A percentile compares a stretch with the other conserved stretches of the same genome.
phyloP scores from a whole-genome alignment of 345 rosid genomes.

The Gossypium thurberi region DNA sequence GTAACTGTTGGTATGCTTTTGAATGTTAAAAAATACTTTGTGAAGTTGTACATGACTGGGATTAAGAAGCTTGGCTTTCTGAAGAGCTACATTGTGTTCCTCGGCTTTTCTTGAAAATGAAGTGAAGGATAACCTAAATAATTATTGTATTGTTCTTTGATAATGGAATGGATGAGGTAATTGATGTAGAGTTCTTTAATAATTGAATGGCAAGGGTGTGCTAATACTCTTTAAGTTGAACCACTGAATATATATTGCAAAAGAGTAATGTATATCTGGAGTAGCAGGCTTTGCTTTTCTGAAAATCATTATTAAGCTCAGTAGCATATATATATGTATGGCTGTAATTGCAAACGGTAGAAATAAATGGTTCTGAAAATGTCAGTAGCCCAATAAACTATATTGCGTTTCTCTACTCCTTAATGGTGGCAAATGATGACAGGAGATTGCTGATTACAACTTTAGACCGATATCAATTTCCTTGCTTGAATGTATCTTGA shows the following conservation, averaged over 20 bases:
- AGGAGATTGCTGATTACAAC: neutral
- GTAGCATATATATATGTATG: neutral
- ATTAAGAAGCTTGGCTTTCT: neutral
- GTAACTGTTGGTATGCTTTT: neutral
- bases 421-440: neutral
- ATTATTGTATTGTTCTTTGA: neutral
- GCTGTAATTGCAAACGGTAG: neutral
- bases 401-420: neutral
- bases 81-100: neutral
- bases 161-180: neutral
- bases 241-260: neutral
- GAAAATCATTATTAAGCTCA: neutral
- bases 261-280: neutral
- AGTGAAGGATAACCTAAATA: neutral
- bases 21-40: neutral
- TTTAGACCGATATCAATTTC: neutral
- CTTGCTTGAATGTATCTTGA: neutral
- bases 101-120: neutral
- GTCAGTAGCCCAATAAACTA: neutral
- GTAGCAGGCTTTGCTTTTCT: neutral
- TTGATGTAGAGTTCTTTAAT: no score
- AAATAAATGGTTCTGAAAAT: neutral
- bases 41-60: neutral
- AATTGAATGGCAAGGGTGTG: neutral
- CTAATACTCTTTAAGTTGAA: neutral